These are phyloP conservation scores for Capsella bursapastoris DNA, from an alignment of 345 rosid genomes.

Conservation along the genomic window DNA sequence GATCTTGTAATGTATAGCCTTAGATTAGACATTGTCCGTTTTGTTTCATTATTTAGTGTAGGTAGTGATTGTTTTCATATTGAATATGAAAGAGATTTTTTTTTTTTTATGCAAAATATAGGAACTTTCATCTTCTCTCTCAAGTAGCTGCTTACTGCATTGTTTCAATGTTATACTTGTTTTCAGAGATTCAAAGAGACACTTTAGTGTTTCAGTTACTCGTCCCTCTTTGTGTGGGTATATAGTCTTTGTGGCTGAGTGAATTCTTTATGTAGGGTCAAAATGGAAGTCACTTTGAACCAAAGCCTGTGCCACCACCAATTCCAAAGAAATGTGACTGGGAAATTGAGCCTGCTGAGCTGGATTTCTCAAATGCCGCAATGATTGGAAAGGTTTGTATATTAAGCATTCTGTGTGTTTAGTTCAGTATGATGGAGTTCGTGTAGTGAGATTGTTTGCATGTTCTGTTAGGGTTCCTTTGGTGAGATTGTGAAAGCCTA, in stretches of 20 bases:
- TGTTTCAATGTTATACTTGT: constrained; percentile 2
- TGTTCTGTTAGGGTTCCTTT: constrained; percentile 77
- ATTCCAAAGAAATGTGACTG: constrained; percentile 97
- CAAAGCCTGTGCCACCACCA: constrained; percentile 94
- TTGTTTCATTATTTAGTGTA: constrained; percentile 13
- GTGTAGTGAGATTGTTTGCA: constrained; percentile 22
- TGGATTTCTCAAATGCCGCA: constrained; percentile 78
- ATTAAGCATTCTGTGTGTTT: not conserved
- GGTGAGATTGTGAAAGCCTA: constrained; percentile 93
- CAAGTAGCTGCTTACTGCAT: constrained; percentile 16
- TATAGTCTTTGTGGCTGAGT: constrained; percentile 24
- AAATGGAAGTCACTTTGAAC: constrained; percentile 97
- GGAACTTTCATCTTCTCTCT: constrained; percentile 22
- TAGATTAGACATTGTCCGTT: constrained; percentile 3
- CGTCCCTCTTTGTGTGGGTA: constrained; percentile 2
- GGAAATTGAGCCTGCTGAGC: constrained; percentile 97
- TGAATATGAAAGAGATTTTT: not conserved
- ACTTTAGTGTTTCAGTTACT: not conserved
- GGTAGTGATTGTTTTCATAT: constrained; percentile 7
- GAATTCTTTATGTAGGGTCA: constrained; percentile 68
- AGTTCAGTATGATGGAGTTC: constrained; percentile 1
- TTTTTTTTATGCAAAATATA: not conserved
- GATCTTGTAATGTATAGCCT: constrained; percentile 5
- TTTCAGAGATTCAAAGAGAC: constrained; percentile 7
- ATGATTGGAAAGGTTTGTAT: constrained; percentile 86